Conservation (phyloP, 805 yeast genomes). For the Candida fluviatilis region DNA sequence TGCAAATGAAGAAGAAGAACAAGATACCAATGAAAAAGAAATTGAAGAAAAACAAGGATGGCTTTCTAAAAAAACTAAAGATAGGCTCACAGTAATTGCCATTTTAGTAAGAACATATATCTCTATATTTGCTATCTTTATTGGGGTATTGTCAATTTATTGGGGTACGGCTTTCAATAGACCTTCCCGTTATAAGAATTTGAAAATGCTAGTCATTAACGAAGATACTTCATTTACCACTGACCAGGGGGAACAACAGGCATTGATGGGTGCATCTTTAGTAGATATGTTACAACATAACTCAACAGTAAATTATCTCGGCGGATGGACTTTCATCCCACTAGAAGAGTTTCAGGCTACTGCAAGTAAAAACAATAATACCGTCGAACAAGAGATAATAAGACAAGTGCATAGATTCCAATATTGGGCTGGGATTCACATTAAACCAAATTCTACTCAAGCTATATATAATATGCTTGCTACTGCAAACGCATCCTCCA, state of each 20-base stretch:
- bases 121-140: conserved; percentile 16
- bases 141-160: conserved; percentile 31
- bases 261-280: conserved; percentile 17
- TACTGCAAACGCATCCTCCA: conserved; percentile 10
- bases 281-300: conserved; percentile 12
- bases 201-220: conserved; percentile 27
- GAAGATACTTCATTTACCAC: conserved; percentile 20
- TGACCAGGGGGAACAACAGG: conserved; percentile 15
- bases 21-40: background rate
- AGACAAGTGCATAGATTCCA: conserved; percentile 22
- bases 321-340: conserved; percentile 16
- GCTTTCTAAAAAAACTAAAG: background rate
- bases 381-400: conserved; percentile 15
- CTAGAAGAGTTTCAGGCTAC: conserved; percentile 9
- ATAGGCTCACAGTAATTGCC: conserved; percentile 2
- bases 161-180: conserved; percentile 34
- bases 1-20: background rate
- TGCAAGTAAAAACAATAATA: conserved; percentile 16
- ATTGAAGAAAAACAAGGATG: background rate
- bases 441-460: conserved; percentile 23
- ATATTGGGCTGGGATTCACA: conserved; percentile 28
- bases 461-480: conserved; percentile 14
- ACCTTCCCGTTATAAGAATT: conserved; percentile 20
- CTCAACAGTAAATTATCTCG: conserved; percentile 10
- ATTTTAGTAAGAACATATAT: conserved; percentile 16